Evolutionary conservation across 805 yeast species (phyloP).

Genomic region (Kazachstania africana): DNA sequence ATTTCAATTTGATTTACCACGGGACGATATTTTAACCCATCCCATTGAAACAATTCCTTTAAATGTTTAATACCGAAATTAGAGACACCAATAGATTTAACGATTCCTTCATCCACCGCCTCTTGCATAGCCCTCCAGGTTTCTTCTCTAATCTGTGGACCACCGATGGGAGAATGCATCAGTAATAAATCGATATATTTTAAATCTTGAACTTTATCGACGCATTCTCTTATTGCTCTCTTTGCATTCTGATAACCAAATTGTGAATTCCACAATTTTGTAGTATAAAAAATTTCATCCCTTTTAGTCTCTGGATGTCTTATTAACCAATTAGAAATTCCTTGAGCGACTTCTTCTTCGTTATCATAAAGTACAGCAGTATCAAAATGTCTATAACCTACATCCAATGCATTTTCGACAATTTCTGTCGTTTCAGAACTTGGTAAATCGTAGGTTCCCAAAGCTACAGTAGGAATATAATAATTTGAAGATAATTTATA

Average conservation of each 20-base stretch:
- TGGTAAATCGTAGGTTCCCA: slow-evolving; percentile 42
- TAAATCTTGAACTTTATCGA: slow-evolving; percentile 44
- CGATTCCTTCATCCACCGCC: slow-evolving; percentile 35
- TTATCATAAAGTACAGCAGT: slow-evolving; percentile 61
- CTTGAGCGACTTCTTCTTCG: slow-evolving; percentile 59
- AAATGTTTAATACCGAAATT: slow-evolving; percentile 35
- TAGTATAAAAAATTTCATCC: slow-evolving; percentile 56
- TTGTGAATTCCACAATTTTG: slow-evolving; percentile 48
- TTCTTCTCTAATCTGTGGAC: slow-evolving; percentile 28
- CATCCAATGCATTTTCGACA: slow-evolving; percentile 47
- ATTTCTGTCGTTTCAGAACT: slow-evolving; percentile 26
- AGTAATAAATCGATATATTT: slow-evolving; percentile 70
- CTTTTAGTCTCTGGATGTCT: slow-evolving; percentile 36
- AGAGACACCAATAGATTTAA: slow-evolving; percentile 47
- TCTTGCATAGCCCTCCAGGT: slow-evolving; percentile 46
- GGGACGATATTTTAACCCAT: slow-evolving; percentile 35
- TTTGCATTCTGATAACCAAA: slow-evolving; percentile 46
- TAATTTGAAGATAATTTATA: too few relatives aligned
- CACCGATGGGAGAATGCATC: slow-evolving; percentile 58
- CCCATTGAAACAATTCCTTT: slow-evolving; percentile 30
- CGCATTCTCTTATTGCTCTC: slow-evolving; percentile 43
- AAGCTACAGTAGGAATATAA: slow-evolving; percentile 49
- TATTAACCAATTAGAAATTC: slow-evolving; percentile 38
- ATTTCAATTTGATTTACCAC: slow-evolving; percentile 52
- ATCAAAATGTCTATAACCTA: slow-evolving; percentile 65